Percentiles rank a stretch among this genome's conserved stretches.
Conservation (phyloP, 192 early-diverging fungal species). For the Coemansia sp. region DNA sequence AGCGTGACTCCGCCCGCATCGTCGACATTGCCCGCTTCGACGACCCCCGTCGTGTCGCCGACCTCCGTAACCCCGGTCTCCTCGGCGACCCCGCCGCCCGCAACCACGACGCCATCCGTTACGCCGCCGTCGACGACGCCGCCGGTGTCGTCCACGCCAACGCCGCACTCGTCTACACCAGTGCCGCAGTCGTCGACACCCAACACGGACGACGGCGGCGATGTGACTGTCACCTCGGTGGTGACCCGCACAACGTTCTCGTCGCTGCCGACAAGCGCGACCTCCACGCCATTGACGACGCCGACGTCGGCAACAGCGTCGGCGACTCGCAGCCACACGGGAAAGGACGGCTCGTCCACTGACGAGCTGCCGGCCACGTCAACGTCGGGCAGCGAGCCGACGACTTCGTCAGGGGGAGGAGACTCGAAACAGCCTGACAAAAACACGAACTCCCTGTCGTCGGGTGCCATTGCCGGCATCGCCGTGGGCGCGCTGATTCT, state of each 20-base stretch:
- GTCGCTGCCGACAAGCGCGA: neutral
- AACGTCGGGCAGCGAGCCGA: neutral
- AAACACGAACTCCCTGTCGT: constrained; percentile 5
- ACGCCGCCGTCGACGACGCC: neutral
- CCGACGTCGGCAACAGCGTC: neutral
- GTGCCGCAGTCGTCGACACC: neutral
- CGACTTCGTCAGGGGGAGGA: neutral
- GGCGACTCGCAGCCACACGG: neutral
- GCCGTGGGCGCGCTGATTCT: constrained; percentile 22
- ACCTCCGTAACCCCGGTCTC: neutral
- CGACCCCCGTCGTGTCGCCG: too few species aligned
- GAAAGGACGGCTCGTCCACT: neutral
- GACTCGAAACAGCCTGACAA: neutral
- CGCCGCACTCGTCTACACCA: neutral
- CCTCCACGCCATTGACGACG: neutral
- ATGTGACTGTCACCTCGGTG: neutral
- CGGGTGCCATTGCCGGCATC: constrained; percentile 36
- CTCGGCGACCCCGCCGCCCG: neutral
- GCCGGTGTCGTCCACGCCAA: neutral
- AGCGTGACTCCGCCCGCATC: neutral
- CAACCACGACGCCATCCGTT: neutral
- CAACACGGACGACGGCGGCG: neutral
- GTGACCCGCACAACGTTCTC: neutral
- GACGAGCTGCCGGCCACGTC: neutral
- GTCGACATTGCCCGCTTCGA: neutral